phyloP scores from a whole-genome alignment of 352 stramenopile species.

The Phytophthora agathidicida region DNA sequence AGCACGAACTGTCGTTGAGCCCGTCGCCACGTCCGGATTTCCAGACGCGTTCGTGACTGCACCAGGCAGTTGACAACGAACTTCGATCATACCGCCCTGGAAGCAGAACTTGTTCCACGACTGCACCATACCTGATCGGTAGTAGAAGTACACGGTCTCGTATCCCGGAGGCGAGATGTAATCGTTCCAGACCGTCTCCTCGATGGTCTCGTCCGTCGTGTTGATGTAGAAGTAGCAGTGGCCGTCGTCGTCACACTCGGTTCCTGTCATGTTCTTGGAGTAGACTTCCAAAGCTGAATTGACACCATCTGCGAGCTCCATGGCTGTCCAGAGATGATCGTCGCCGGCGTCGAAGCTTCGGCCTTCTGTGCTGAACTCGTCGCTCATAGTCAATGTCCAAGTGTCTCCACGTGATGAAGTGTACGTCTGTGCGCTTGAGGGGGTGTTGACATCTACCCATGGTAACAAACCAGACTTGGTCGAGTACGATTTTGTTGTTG shows the following conservation, averaged over 20 bases:
- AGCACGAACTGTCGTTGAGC: constrained; percentile 14
- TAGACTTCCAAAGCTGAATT: constrained; percentile 70
- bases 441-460: constrained; percentile 65
- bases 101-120: constrained; percentile 95
- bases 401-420: constrained; percentile 46
- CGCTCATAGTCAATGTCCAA: constrained; percentile 62
- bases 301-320: constrained; percentile 64
- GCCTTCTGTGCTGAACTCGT: constrained; percentile 46
- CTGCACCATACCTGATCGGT: constrained; percentile 83
- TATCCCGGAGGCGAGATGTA: constrained; percentile 60
- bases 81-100: constrained; percentile 91
- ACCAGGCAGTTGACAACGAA: constrained; percentile 83
- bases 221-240: constrained; percentile 73
- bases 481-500: constrained; percentile 22
- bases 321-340: constrained; percentile 93
- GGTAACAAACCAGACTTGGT: constrained; percentile 54
- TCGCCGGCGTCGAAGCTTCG: constrained; percentile 87
- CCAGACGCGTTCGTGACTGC: constrained; percentile 48
- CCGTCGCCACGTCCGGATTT: constrained; percentile 53
- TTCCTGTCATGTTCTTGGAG: constrained; percentile 63
- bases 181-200: constrained; percentile 62
- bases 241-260: constrained; percentile 46
- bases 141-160: constrained; percentile 47
- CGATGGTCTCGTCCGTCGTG: constrained; percentile 40
- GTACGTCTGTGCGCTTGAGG: constrained; percentile 37